Base-by-base conservation (phyloP, 352 stramenopile genomes). In the Pythium biforme region DNA sequence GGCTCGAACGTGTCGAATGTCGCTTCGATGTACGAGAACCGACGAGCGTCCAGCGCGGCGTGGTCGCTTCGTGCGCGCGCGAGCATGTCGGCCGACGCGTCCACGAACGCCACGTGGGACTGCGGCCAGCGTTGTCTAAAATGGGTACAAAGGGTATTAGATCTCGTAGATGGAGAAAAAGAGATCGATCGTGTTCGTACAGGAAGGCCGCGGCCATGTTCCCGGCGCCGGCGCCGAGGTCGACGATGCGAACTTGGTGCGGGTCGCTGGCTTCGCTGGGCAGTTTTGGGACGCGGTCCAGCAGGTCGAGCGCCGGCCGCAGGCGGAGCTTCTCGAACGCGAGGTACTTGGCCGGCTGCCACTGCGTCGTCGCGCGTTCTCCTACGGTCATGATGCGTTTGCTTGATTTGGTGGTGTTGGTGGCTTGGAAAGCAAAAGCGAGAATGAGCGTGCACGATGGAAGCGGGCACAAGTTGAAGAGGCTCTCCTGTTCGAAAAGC, bases 141-240 rank as follows among this genome's bases (percentile, higher is more conserved):
- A 33, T 20, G 20, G n/a, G 19, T 20, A 17, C 27, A 55, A 40
- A 27, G 19, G 12, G 20, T 9, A n/a, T n/a, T n/a, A n/a, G n/a
- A n/a, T n/a, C n/a, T n/a, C n/a, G n/a, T n/a, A 7, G 17, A 49
- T 17, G 10, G 25, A 33, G 29, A 31, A 27, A 80, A n/a, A n/a
- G n/a, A n/a, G n/a, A n/a, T n/a, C n/a, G n/a, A n/a, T n/a, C n/a
- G n/a, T n/a, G n/a, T n/a, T n/a, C 65, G 19, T 76, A 89, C 79
- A 75, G 37, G 68, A 92, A 88, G 0, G 78, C 64, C 11, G 78
- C 66, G 3, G 75, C 77, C 76, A 90, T 89, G 73, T 90, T 92
- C 23, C 81, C 73, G 6, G 83, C 86, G 34, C 83, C 83, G 20
- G 75, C 79, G 19, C 83, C 83, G 6, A 92, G 64, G 50, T 92